These are phyloP conservation scores for Diaporthe ilicicola DNA, from an alignment of 2,329 filamentous ascomycete genomes.

Conservation along the genomic window DNA sequence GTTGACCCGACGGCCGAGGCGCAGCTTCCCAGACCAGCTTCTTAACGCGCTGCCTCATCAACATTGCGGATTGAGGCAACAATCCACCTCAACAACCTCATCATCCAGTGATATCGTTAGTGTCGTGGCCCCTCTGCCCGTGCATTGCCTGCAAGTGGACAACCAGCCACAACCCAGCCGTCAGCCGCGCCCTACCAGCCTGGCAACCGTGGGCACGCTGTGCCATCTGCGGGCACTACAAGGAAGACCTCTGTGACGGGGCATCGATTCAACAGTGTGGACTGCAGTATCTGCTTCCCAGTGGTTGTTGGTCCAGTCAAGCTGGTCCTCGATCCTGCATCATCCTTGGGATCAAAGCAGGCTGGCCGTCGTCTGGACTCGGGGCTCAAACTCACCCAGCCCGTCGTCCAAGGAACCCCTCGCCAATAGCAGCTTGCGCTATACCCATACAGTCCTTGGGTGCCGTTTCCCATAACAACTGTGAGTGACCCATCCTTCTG, in stretches of 20 bases:
- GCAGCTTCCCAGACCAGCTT: background rate
- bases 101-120: background rate
- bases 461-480: slow-evolving; percentile 32
- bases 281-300: slow-evolving; percentile 13
- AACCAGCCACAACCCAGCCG: background rate
- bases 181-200: slow-evolving; percentile 1
- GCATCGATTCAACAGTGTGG: background rate
- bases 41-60: background rate
- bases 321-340: slow-evolving; percentile 27
- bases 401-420: slow-evolving; percentile 29
- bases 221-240: background rate
- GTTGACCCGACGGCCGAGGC: background rate
- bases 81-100: background rate
- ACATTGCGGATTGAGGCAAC: background rate
- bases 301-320: slow-evolving; percentile 18
- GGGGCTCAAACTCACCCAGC: slow-evolving; percentile 19
- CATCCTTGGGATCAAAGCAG: slow-evolving; percentile 26
- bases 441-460: slow-evolving; percentile 22
- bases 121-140: background rate
- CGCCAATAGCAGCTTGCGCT: slow-evolving; percentile 20
- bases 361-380: slow-evolving; percentile 21
- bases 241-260: slow-evolving; percentile 6
- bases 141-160: slow-evolving; percentile 13
- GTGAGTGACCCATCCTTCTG: slow-evolving; percentile 25
- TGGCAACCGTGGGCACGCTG: background rate